These are phyloP conservation scores for Hypoxylon sp. DNA, from an alignment of 2,329 filamentous ascomycete genomes.

Conservation along the genomic window DNA sequence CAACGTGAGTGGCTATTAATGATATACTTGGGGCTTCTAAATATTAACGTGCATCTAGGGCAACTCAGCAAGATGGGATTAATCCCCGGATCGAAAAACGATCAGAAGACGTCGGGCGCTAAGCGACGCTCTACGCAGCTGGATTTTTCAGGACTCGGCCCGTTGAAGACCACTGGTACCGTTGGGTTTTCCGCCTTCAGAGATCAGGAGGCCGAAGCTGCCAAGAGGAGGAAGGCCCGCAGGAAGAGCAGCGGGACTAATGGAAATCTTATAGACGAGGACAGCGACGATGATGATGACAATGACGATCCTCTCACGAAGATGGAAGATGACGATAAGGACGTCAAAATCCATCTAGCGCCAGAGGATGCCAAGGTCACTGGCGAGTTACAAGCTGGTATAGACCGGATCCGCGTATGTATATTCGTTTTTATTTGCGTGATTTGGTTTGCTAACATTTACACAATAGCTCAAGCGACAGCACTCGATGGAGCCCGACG, in stretches of 20 bases:
- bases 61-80: constrained; percentile 98
- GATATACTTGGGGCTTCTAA: background rate
- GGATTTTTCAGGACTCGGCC: constrained; percentile 86
- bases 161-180: constrained; percentile 86
- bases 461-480: constrained; percentile 78
- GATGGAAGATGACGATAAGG: constrained; percentile 75
- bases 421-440: constrained; percentile 11
- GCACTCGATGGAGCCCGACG: constrained; percentile 78
- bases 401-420: constrained; percentile 84
- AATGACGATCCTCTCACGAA: constrained; percentile 76
- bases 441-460: constrained; percentile 43
- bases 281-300: constrained; percentile 82
- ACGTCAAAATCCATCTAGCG: constrained; percentile 69
- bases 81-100: constrained; percentile 74
- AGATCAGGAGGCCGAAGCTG: constrained; percentile 70
- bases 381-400: constrained; percentile 82
- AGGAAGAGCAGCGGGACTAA: constrained; percentile 73
- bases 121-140: constrained; percentile 86
- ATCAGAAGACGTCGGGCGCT: constrained; percentile 69
- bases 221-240: constrained; percentile 68
- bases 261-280: constrained; percentile 70
- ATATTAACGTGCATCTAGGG: constrained; percentile 63
- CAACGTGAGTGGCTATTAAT: constrained; percentile 76
- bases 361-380: constrained; percentile 79
- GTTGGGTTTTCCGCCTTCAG: constrained; percentile 92